Percentiles rank a stretch among this genome's conserved stretches.
phyloP scores from a whole-genome alignment of 495 filamentous ascomycete genomes.

The Penicillium parvum region DNA sequence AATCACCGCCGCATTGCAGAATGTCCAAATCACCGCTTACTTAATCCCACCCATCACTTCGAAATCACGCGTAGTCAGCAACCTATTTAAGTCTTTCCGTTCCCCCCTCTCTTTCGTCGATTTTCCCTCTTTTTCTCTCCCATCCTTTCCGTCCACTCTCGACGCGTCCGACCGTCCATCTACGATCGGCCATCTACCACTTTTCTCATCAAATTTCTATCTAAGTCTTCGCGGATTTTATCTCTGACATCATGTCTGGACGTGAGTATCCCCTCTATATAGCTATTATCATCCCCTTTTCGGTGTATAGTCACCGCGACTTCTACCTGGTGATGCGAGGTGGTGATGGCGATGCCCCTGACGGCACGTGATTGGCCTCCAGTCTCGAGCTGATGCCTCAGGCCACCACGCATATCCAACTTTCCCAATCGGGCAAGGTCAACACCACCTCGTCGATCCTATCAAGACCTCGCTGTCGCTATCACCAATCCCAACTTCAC shows the following conservation, averaged over 20 bases:
- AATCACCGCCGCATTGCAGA: constrained; percentile 39
- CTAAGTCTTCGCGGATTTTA: constrained; percentile 14
- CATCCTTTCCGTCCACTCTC: constrained; percentile 14
- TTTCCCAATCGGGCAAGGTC: constrained; percentile 7
- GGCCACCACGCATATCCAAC: constrained; percentile 7
- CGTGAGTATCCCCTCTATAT: constrained; percentile 60
- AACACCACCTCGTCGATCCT: background rate
- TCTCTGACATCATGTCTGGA: constrained; percentile 78
- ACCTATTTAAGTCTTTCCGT: constrained; percentile 23
- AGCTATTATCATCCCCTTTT: constrained; percentile 11
- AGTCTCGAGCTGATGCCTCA: constrained; percentile 3
- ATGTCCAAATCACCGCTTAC: constrained; percentile 19
- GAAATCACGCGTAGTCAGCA: constrained; percentile 25
- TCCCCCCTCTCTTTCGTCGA: constrained; percentile 14
- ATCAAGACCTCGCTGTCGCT: constrained; percentile 4
- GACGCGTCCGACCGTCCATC: constrained; percentile 20
- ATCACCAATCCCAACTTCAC: background rate
- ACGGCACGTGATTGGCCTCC: constrained; percentile 10
- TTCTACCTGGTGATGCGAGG: constrained; percentile 5
- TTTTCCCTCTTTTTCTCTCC: constrained; percentile 11
- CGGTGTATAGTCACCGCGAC: constrained; percentile 15
- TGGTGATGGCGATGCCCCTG: constrained; percentile 25
- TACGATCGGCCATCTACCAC: constrained; percentile 8
- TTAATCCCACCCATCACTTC: constrained; percentile 15
- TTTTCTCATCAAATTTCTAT: constrained; percentile 28